These are phyloP conservation scores for Endogone sp. DNA, from an alignment of 192 early-diverging fungal species.

Conservation along the genomic window DNA sequence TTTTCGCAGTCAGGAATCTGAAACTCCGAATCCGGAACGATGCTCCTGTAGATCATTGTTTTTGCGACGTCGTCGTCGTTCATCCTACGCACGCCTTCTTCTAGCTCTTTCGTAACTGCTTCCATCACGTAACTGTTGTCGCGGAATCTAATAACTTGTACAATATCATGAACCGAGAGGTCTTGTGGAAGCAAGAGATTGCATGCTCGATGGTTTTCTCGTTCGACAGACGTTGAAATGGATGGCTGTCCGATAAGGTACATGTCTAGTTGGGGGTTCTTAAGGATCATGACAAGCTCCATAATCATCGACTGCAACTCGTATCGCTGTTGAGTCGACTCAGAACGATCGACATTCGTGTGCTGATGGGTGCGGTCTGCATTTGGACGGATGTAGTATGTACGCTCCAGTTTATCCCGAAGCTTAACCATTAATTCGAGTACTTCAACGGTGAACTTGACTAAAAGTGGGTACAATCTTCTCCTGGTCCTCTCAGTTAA, in stretches of 20 bases:
- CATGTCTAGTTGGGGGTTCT: neutral
- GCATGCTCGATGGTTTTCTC: neutral
- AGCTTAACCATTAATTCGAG: too few relatives aligned
- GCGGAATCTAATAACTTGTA: neutral
- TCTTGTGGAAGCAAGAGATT: neutral
- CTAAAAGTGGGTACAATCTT: neutral
- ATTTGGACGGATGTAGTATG: neutral
- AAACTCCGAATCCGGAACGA: neutral
- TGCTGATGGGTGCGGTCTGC: too few relatives aligned
- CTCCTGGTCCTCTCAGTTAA: neutral
- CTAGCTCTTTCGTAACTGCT: neutral
- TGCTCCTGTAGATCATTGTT: neutral
- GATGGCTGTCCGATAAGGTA: neutral
- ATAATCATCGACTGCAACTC: neutral
- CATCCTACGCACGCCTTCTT: neutral
- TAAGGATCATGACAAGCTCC: neutral
- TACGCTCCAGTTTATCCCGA: neutral
- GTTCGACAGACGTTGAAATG: neutral
- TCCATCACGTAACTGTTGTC: neutral
- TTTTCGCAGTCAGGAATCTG: neutral
- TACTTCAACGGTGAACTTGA: neutral
- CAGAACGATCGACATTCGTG: neutral
- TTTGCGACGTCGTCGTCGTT: neutral
- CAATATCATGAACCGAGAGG: neutral
- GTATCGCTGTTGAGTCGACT: neutral